Conservation (phyloP, 139 green algal genomes). For the Haematococcus sp. region DNA sequence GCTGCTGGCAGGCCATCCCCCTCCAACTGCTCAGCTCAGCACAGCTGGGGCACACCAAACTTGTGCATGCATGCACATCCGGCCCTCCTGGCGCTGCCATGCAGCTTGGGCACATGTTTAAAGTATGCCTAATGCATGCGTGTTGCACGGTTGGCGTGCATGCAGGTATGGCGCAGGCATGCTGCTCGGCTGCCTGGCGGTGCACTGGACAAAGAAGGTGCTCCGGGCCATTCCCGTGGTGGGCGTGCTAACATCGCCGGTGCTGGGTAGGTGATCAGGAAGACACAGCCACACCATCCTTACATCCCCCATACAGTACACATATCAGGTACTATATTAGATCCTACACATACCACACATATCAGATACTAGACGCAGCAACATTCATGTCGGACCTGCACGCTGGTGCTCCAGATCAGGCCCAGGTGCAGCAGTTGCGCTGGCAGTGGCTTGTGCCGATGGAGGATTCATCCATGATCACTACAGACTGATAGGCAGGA, state of each 20-base stretch:
- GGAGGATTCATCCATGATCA: not conserved
- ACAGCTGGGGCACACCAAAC: too few relatives aligned
- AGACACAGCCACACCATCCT: too few relatives aligned
- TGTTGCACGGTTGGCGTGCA: not conserved
- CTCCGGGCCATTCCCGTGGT: conserved; percentile 34
- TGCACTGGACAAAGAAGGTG: conserved; percentile 22
- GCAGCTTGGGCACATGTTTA: not conserved
- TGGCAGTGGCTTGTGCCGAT: not conserved
- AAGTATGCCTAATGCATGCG: not conserved
- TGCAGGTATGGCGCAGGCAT: conserved; percentile 39
- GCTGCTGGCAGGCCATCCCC: too few relatives aligned
- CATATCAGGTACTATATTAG: not conserved
- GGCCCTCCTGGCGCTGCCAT: too few relatives aligned
- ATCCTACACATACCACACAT: not conserved
- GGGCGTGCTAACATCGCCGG: conserved; percentile 19
- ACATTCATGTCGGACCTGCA: not conserved
- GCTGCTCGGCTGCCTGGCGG: conserved; percentile 18
- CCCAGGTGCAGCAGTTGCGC: not conserved
- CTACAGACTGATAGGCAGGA: not conserved
- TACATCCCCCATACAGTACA: too few relatives aligned
- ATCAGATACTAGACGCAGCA: not conserved
- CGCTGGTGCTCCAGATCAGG: not conserved
- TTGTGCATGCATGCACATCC: too few relatives aligned
- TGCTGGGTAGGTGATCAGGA: conserved; percentile 29
- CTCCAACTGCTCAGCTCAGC: too few relatives aligned